Evolutionary conservation across 306 rosid genomes (phyloP), one percentile per base, ranked within the genome.

Genomic region (Neltuma alba): DNA sequence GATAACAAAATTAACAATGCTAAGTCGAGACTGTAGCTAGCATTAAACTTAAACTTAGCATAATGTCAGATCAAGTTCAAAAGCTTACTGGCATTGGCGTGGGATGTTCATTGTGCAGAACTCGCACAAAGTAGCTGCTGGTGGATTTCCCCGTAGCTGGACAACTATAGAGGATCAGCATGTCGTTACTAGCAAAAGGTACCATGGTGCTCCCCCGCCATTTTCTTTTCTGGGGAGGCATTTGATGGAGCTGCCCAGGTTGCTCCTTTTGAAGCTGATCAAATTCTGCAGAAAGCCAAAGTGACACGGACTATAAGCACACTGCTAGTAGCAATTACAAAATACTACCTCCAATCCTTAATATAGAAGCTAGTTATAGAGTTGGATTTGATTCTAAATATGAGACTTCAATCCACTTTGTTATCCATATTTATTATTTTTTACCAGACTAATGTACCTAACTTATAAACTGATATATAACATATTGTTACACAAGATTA

Each of bases 151-250:
- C 77, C 57, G 66, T 21, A 70, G 91, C 87, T 18, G 91, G 89
- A 74, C 98, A 94, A 67, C 89, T 88, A 81, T 92, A 89, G 47
- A 92, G 85, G 70, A 94, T 87, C 83, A 92, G 85, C 92, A 92
- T 91, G 80, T 85, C 91, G 83, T 94, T 94, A 78, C 93, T 97
- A n/a, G 87, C 98, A 94, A 91, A 94, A 76, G 98, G 98, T 37
- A 97, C 97, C 66, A 92, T 88, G 3, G 69, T 69, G 79, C 90
- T 89, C 64, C 90, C 94, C 88, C 86, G 82, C 97, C 97, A 94
- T 23, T 83, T 87, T 88, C 97, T 88, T 82, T 84, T 81, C 72
- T 86, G 94, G 28, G 97, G 97, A 79, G 97, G 97, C 92, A 79
- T 91, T 74, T 90, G 93, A 83, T 97, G 97, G 58, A 44, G 74